Percentiles rank a stretch among this genome's conserved stretches.
Evolutionary conservation across 805 yeast species (phyloP).

Genomic region (Metschnikowia baotianmanensis): DNA sequence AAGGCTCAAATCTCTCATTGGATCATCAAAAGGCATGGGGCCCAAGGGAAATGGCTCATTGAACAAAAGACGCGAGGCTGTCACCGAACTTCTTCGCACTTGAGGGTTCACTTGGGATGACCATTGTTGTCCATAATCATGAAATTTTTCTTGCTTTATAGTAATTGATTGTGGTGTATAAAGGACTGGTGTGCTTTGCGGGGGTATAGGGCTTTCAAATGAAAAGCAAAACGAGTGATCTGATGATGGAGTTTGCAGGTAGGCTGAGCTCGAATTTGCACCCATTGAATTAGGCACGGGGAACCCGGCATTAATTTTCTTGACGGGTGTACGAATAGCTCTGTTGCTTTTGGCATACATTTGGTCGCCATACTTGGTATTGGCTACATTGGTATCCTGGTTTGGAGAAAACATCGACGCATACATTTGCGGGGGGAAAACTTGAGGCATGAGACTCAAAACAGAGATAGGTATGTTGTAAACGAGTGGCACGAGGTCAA

Average conservation of each 20-base stretch:
- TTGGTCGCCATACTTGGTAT: neutral
- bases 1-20: neutral
- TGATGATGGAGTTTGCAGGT: neutral
- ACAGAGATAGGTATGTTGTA: neutral
- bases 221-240: conserved; percentile 1
- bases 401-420: conserved; percentile 5
- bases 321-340: neutral
- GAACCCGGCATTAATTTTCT: neutral
- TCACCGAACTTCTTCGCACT: neutral
- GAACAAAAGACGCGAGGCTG: conserved; percentile 7
- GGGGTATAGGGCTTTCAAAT: conserved; percentile 1
- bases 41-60: conserved; percentile 1
- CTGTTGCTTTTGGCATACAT: neutral
- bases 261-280: conserved; percentile 1
- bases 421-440: conserved; percentile 1
- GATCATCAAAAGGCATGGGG: neutral
- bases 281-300: neutral
- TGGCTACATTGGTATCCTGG: neutral
- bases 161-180: conserved; percentile 2
- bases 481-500: conserved; percentile 9
- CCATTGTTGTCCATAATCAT: neutral
- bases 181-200: neutral
- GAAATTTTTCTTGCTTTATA: neutral
- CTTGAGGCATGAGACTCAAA: neutral
- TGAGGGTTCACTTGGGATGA: neutral